These are phyloP conservation scores for Aureobasidium uvarum DNA, from an alignment of 2,329 filamentous ascomycete species.

Conservation along the genomic window DNA sequence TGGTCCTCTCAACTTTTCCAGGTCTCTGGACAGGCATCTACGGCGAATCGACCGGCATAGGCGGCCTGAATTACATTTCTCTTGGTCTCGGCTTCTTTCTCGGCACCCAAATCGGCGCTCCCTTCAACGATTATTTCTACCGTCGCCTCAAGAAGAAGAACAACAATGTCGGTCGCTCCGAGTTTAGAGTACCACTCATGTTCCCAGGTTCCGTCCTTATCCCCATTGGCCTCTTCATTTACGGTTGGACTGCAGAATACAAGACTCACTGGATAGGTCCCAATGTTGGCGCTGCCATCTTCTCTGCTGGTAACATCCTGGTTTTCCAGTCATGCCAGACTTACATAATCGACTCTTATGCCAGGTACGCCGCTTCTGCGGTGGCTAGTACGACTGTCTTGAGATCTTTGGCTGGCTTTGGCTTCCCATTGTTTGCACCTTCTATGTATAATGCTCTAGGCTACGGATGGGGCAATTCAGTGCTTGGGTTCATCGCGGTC, in stretches of 20 bases:
- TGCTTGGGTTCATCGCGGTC: conserved; percentile 57
- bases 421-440: conserved; percentile 61
- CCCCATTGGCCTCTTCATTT: conserved; percentile 57
- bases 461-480: conserved; percentile 53
- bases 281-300: conserved; percentile 58
- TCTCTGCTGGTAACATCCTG: conserved; percentile 56
- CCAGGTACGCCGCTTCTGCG: conserved; percentile 49
- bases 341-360: conserved; percentile 59
- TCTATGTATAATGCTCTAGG: conserved; percentile 50
- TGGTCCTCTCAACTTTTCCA: conserved; percentile 41
- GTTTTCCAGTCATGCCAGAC: conserved; percentile 60
- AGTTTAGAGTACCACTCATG: conserved; percentile 54
- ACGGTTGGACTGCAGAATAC: conserved; percentile 58
- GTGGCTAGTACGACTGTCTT: conserved; percentile 57
- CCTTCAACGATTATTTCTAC: conserved; percentile 41
- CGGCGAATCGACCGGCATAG: conserved; percentile 34
- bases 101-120: conserved; percentile 45
- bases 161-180: conserved; percentile 41
- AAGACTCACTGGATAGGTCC: conserved; percentile 59
- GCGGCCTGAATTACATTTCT: conserved; percentile 46
- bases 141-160: conserved; percentile 40
- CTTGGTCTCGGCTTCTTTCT: conserved; percentile 55
- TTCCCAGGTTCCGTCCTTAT: conserved; percentile 55
- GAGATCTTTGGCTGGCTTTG: conserved; percentile 56
- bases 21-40: conserved; percentile 37